Base-by-base conservation (phyloP, 495 filamentous ascomycete species). In the Penicillium manginii region DNA sequence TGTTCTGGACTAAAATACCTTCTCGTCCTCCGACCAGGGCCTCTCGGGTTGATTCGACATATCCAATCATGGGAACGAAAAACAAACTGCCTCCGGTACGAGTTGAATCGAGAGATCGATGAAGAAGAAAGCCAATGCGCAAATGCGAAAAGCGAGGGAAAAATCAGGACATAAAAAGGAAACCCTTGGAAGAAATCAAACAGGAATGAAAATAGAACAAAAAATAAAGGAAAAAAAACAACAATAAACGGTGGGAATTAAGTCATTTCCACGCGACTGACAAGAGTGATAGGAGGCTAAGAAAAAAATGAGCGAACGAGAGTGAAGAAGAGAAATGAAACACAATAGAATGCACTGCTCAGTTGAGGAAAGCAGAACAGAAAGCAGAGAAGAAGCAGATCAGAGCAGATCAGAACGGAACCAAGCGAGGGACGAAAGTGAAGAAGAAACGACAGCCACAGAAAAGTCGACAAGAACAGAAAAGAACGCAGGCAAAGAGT, bases 11-110 rank as follows among this genome's bases (percentile, higher is more conserved):
- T 29, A 29, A 42, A 33, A 50, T 79, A 87, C 84, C 78, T 83
- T 81, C 74, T 87, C 84, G 73, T 79, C 77, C 72, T 86, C 81
- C 53, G 76, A 73, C 76, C 81, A 86, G 67, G 81, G 80, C 63
- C 71, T 75, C 65, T 81, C 81, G 54, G 74, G 65, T 74, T 54
- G 66, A 73, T 71, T 74, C 69, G 77, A 78, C 77, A 80, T 80
- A 65, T 76, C 73, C 75, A 71, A 72, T 67, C 75, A 78, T 78
- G 69, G 69, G 73, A 72, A 65, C 70, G 54, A 60, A 59, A 54
- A 59, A 37, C 22, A 45, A 54, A 62, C n/a, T 19, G 40, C 40
- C 40, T 43, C 40, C 40, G n/a, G 40, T 43, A 43, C 40, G 45
- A 35, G 54, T 33, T 55, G 32, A 33, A 55, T 35, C 23, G 3